Evolutionary conservation across 371 early-diverging fungal species (phyloP).

Genomic region (Rhizopus stolonifer): DNA sequence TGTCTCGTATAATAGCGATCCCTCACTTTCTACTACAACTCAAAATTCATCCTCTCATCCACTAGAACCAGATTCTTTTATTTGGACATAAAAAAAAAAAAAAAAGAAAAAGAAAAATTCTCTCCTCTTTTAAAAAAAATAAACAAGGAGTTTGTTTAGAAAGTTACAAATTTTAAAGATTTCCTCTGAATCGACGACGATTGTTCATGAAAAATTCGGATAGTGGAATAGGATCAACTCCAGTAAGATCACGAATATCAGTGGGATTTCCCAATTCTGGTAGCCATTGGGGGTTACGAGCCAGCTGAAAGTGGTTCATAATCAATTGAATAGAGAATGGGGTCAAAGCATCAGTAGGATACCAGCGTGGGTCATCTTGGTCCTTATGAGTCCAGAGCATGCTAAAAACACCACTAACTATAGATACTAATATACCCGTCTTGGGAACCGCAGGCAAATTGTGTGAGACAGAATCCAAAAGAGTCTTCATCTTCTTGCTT

Average conservation of each 20-base stretch:
- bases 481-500: not conserved
- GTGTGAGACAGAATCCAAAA: not conserved
- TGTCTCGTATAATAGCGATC: not conserved
- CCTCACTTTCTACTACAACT: not conserved
- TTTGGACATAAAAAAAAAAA: not conserved
- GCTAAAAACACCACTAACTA: not conserved
- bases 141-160: no score
- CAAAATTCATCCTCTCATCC: conserved; percentile 1
- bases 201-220: conserved; percentile 11
- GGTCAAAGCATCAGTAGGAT: conserved; percentile 9
- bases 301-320: not conserved
- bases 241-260: conserved; percentile 14
- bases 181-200: conserved; percentile 3
- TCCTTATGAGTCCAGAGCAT: not conserved
- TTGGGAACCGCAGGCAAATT: not conserved
- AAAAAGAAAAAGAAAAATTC: not conserved
- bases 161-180: not conserved
- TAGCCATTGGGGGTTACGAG: not conserved
- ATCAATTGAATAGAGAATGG: conserved; percentile 13
- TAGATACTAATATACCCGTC: not conserved
- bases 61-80: not conserved
- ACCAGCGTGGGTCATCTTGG: conserved; percentile 1
- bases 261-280: not conserved
- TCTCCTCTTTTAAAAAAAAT: not conserved
- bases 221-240: conserved; percentile 4